These are phyloP conservation scores for Oryza coarctata DNA, from an alignment of 176 grass and related monocot species.

Conservation along the genomic window DNA sequence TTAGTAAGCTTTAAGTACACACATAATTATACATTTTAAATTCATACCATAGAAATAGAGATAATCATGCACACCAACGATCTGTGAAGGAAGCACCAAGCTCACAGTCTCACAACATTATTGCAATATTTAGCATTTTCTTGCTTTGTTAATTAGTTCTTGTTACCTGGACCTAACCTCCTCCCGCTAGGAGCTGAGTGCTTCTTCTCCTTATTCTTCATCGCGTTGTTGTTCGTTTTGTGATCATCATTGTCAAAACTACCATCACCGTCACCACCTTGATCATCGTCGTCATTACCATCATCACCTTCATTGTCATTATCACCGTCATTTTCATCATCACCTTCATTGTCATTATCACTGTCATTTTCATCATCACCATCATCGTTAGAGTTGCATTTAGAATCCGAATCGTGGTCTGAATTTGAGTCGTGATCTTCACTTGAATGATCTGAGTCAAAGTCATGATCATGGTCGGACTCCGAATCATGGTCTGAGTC, in stretches of 20 bases:
- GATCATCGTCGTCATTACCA: too few species aligned
- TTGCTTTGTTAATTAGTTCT: neutral
- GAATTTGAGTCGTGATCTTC: neutral
- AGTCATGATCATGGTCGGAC: neutral
- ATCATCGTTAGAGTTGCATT: neutral
- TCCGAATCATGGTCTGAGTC: neutral
- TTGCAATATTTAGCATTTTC: neutral
- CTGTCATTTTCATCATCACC: neutral
- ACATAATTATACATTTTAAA: neutral
- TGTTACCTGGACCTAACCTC: neutral
- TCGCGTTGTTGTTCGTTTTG: neutral
- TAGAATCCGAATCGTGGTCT: neutral
- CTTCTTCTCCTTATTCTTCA: neutral
- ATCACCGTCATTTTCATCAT: too few species aligned
- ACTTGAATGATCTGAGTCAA: neutral
- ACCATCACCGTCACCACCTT: neutral
- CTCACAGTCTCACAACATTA: neutral
- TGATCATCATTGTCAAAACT: neutral
- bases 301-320: too few species aligned
- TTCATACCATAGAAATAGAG: neutral
- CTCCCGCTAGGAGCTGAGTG: neutral
- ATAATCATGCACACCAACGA: neutral
- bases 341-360: too few species aligned
- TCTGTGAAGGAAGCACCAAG: neutral
- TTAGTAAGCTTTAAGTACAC: too few species aligned